phyloP scores from a whole-genome alignment of 805 yeast species.

The Cephaloascus albidus region DNA sequence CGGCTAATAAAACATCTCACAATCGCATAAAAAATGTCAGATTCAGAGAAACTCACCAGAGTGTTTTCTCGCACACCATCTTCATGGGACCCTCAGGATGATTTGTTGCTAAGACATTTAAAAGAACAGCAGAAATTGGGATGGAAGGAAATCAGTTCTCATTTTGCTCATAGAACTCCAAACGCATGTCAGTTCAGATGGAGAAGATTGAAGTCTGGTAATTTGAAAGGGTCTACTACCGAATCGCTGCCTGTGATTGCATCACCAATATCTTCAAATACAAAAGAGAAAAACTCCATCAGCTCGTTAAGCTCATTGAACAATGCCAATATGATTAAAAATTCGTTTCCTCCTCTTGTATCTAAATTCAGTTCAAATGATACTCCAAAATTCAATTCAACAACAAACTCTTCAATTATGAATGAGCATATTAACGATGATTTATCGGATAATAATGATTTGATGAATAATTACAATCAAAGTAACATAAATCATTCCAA shows the following conservation, averaged over 20 bases:
- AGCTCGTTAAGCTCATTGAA: not conserved
- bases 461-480: too few relatives aligned
- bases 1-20: too few relatives aligned
- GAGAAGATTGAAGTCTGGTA: slow-evolving; percentile 35
- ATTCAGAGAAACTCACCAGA: not conserved
- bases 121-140: slow-evolving; percentile 36
- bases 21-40: not conserved
- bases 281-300: too few relatives aligned
- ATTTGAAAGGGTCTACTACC: slow-evolving; percentile 33
- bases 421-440: too few relatives aligned
- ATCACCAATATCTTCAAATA: slow-evolving; percentile 4
- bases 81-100: slow-evolving; percentile 40
- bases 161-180: slow-evolving; percentile 34
- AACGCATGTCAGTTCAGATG: slow-evolving; percentile 39
- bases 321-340: not conserved
- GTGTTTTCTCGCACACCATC: slow-evolving; percentile 24
- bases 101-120: slow-evolving; percentile 32
- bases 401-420: not conserved
- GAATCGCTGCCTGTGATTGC: slow-evolving; percentile 23
- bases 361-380: not conserved
- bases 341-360: not conserved
- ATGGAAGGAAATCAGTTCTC: slow-evolving; percentile 36
- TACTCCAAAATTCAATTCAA: not conserved
- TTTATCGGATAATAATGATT: too few relatives aligned
- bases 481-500: not conserved